Conservation (phyloP, 2,329 filamentous ascomycete genomes). For the Xenoacremonium recifei region DNA sequence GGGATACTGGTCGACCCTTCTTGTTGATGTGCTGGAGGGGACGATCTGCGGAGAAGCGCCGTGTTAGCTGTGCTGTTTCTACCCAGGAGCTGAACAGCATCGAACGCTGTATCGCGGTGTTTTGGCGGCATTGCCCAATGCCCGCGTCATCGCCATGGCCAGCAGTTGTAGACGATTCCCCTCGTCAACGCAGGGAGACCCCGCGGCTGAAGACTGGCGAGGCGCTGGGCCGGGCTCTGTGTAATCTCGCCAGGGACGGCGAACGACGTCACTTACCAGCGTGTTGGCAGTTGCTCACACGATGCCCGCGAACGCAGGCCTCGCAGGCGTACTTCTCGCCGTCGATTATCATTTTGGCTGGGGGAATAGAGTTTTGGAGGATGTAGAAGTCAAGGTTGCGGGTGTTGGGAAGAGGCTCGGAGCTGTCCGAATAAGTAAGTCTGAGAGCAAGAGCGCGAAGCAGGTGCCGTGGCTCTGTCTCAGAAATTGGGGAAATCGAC, state of each 20-base stretch:
- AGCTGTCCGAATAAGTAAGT: constrained; percentile 5
- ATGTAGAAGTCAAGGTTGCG: constrained; percentile 5
- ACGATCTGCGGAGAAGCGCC: constrained; percentile 74
- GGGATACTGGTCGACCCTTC: constrained; percentile 94
- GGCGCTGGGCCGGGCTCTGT: not conserved
- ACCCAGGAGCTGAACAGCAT: too few species aligned
- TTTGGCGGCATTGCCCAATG: too few species aligned
- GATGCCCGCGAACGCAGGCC: constrained; percentile 96
- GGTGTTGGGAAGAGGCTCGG: not conserved
- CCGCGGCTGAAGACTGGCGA: too few species aligned
- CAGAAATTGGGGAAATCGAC: constrained; percentile 12
- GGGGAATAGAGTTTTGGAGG: constrained; percentile 9
- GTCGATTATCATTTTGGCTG: constrained; percentile 71
- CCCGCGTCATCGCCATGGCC: too few species aligned
- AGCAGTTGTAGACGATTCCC: too few species aligned
- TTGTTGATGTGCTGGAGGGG: constrained; percentile 94
- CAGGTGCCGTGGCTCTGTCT: constrained; percentile 9
- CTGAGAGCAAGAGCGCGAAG: constrained; percentile 10
- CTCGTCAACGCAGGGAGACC: too few species aligned
- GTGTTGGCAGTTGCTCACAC: constrained; percentile 98
- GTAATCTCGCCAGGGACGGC: too few species aligned
- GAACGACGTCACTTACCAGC: constrained; percentile 65
- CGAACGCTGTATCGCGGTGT: too few species aligned
- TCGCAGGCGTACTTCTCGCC: constrained; percentile 98
- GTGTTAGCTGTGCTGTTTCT: too few species aligned